Base-by-base conservation (phyloP, 306 rosid genomes). In the Dryas alaskensis region DNA sequence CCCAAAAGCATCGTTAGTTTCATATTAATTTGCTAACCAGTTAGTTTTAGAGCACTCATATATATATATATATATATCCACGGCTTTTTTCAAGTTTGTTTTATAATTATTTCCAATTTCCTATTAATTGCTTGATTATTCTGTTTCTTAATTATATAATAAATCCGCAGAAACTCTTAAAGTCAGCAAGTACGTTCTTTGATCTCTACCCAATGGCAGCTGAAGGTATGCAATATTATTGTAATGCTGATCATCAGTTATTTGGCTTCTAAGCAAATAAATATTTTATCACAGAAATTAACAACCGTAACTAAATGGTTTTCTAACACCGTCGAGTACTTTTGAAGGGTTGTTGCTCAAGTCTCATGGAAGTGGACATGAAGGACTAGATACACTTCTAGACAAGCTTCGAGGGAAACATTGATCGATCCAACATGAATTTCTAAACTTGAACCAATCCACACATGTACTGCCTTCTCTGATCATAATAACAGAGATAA, bases 191-290 rank as follows among this genome's bases (percentile, higher is more conserved):
- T 58, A 65, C 61, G 3, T 13, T 82, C 43, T 68, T 84, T 53
- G 93, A 88, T 65, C 82, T 60, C 71, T 86, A 88, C 74, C 90
- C 90, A 25, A 25, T 57, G 9, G 52, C 76, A 37, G 93, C 84
- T 42, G 58, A 72, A 65, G 86, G 92, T 84, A 84, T 37, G 8
- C 45, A 47, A 48, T 40, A 6, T n/a, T 31, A 31, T 31, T 31
- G 2, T 31, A 31, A 31, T 31, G 37, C 37, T 31, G 37, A 31
- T 31, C 37, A 31, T 31, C 37, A 31, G 37, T 31, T 31, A 31
- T 2, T 31, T 1, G 37, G 37, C 37, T 31, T 31, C 37, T 31
- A 31, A 31, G 37, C 2, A 31, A 31, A 31, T 1, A 31, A 31
- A 31, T 31, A 1, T 31, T 2, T 31, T 31, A 31, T 31, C 2